These are phyloP conservation scores for Allomyces javanicus DNA, from an alignment of 192 early-diverging fungal genomes.

Conservation along the genomic window DNA sequence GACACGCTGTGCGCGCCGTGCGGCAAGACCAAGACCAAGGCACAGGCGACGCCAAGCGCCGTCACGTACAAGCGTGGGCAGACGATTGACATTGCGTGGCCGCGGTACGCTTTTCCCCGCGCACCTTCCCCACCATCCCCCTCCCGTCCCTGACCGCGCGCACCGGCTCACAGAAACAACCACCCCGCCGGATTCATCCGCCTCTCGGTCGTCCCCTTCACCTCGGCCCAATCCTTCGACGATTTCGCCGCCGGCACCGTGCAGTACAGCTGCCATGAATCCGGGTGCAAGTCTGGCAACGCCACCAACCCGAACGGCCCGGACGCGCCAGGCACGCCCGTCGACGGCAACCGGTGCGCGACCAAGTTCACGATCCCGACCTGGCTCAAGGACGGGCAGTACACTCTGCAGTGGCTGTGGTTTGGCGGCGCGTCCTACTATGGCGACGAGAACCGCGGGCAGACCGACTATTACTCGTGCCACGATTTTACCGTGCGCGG, in stretches of 20 bases:
- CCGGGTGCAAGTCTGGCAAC: not conserved
- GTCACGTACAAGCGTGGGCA: too few species aligned
- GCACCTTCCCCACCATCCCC: too few species aligned
- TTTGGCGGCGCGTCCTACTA: not conserved
- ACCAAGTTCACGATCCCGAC: not conserved
- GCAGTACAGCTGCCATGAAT: not conserved
- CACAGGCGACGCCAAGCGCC: too few species aligned
- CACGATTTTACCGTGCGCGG: not conserved
- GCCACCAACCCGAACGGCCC: too few species aligned
- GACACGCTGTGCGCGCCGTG: too few species aligned
- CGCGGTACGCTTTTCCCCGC: too few species aligned
- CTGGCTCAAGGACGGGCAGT: not conserved
- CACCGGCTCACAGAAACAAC: too few species aligned
- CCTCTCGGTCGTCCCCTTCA: not conserved
- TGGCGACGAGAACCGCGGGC: not conserved
- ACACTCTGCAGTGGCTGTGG: conserved; percentile 1
- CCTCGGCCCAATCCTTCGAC: not conserved
- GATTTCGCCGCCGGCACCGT: not conserved
- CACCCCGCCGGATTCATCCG: not conserved
- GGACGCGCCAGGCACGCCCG: not conserved
- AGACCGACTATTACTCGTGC: not conserved
- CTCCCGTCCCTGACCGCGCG: too few species aligned
- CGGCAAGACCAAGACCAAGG: too few species aligned
- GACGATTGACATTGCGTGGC: too few species aligned
- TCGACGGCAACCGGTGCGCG: not conserved